Percentiles rank a stretch among this genome's conserved stretches.
Conservation (phyloP, 495 filamentous ascomycete species). For the Bathelium albidoporum region DNA sequence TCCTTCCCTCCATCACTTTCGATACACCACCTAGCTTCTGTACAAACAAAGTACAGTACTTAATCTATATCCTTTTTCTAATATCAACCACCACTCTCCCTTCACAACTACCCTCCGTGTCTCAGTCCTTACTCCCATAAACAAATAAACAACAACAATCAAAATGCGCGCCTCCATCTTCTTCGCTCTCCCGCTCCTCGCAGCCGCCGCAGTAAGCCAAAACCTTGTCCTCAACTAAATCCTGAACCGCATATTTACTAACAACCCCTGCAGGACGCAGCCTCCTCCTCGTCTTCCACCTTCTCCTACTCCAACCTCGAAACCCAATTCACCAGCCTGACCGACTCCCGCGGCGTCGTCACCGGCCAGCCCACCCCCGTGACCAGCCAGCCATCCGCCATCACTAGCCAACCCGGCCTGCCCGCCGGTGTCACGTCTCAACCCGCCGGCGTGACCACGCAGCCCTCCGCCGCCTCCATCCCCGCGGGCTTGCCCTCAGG, state of each 20-base stretch:
- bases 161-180: slow-evolving; percentile 30
- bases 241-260: background rate
- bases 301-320: slow-evolving; percentile 30
- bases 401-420: slow-evolving; percentile 31
- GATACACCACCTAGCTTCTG: background rate
- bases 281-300: slow-evolving; percentile 11
- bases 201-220: slow-evolving; percentile 12
- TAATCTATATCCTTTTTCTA: background rate
- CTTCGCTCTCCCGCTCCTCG: slow-evolving; percentile 25
- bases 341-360: slow-evolving; percentile 47
- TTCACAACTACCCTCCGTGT: background rate
- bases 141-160: slow-evolving; percentile 11
- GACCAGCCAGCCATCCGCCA: slow-evolving; percentile 26
- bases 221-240: background rate
- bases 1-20: background rate
- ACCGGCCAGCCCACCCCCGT: slow-evolving; percentile 34
- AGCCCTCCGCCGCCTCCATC: slow-evolving; percentile 36
- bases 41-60: background rate
- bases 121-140: background rate
- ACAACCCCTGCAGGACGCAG: background rate
- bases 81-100: background rate
- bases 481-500: slow-evolving; percentile 38
- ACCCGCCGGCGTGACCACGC: slow-evolving; percentile 35
- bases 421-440: slow-evolving; percentile 38
- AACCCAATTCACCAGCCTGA: slow-evolving; percentile 38